Evolutionary conservation across 1,284 basidiomycete genomes (phyloP).

Genomic region (Sporisorium iseilematis-ciliati): DNA sequence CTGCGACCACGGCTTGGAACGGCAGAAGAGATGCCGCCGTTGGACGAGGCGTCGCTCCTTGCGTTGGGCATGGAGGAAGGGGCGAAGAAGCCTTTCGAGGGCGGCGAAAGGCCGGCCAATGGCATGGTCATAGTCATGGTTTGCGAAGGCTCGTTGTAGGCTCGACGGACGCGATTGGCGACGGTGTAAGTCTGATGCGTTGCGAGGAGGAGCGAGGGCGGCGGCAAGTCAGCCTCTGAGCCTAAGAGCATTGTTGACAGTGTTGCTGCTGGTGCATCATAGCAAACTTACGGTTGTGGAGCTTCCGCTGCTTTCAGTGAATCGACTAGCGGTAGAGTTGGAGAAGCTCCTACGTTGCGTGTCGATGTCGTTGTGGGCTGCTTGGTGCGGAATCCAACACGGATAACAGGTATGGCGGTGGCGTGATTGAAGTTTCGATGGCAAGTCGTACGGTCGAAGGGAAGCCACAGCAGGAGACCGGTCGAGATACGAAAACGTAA

Average conservation of each 20-base stretch:
- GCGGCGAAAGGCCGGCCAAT: constrained; percentile 48
- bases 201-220: background rate
- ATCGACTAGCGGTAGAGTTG: constrained; percentile 27
- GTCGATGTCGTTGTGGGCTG: constrained; percentile 3
- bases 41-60: constrained; percentile 15
- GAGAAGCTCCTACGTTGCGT: constrained; percentile 39
- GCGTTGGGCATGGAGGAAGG: constrained; percentile 48
- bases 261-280: background rate
- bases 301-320: constrained; percentile 35
- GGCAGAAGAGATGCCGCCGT: constrained; percentile 45
- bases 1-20: constrained; percentile 56
- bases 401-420: background rate
- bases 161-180: constrained; percentile 31
- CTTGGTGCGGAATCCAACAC: background rate
- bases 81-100: constrained; percentile 52
- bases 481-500: background rate
- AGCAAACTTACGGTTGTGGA: constrained; percentile 35
- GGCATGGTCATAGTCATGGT: constrained; percentile 51
- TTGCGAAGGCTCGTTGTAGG: constrained; percentile 32
- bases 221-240: constrained; percentile 8
- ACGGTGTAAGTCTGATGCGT: constrained; percentile 31
- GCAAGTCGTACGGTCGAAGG: background rate
- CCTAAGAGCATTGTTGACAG: background rate
- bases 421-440: background rate
- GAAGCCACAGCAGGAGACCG: background rate